Conservation (phyloP, 495 filamentous ascomycete genomes). For the Penicillium manginii region DNA sequence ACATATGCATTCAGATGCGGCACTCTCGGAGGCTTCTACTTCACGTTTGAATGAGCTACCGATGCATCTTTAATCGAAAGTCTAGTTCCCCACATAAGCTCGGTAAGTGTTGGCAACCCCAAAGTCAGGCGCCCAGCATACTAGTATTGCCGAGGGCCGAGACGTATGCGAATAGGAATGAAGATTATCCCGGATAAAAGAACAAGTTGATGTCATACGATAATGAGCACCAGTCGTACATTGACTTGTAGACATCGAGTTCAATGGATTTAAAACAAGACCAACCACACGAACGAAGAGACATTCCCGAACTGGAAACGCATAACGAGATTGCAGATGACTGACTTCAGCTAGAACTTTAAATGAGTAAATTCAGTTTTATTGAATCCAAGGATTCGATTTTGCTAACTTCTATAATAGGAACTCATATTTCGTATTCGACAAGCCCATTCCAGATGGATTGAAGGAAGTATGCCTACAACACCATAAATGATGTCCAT, state of each 20-base stretch:
- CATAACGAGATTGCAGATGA: slow-evolving; percentile 8
- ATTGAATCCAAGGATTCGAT: not conserved
- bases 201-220: not conserved
- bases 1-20: slow-evolving; percentile 1
- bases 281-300: slow-evolving; percentile 8
- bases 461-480: not conserved
- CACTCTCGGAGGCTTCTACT: not conserved
- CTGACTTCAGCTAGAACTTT: slow-evolving; percentile 3
- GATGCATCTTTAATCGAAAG: not conserved
- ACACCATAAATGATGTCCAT: not conserved
- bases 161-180: not conserved
- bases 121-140: not conserved
- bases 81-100: not conserved
- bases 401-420: not conserved
- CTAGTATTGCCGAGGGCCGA: slow-evolving; percentile 8
- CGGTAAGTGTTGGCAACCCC: not conserved
- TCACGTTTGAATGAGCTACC: not conserved
- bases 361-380: not conserved
- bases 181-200: not conserved
- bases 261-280: slow-evolving; percentile 9
- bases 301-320: slow-evolving; percentile 2
- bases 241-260: not conserved
- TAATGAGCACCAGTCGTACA: not conserved
- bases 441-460: not conserved
- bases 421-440: not conserved